A percentile compares a stretch with the other conserved stretches of the same genome.
Evolutionary conservation across 768 basidiomycete genomes (phyloP).

Genomic region (Sporobolomyces pararoseus): DNA sequence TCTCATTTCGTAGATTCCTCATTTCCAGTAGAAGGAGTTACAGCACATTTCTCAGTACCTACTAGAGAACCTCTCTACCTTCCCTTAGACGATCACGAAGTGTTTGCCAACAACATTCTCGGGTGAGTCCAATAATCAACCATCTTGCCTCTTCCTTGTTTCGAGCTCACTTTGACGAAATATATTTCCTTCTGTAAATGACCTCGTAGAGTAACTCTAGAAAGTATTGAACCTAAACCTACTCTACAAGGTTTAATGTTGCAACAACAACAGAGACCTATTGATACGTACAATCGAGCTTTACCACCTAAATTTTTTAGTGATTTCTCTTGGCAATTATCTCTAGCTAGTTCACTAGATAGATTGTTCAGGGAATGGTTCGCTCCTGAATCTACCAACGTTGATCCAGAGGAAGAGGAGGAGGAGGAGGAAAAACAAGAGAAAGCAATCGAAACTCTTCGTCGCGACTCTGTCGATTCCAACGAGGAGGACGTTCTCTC

Average conservation of each 20-base stretch:
- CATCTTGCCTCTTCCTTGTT: background rate
- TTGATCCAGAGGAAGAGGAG: background rate
- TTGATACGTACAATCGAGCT: background rate
- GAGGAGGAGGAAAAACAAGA: background rate
- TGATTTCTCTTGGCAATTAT: slow-evolving; percentile 3
- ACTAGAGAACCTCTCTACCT: slow-evolving; percentile 3
- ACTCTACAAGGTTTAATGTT: no score
- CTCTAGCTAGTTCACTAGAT: slow-evolving; percentile 5
- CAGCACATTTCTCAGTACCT: slow-evolving; percentile 13
- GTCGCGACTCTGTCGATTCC: no score
- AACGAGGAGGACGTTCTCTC: background rate
- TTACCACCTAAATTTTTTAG: background rate
- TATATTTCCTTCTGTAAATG: background rate
- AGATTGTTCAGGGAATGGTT: slow-evolving; percentile 14
- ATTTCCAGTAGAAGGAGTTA: background rate
- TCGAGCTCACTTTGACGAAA: no score
- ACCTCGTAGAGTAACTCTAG: slow-evolving; percentile 10
- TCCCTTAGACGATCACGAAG: slow-evolving; percentile 27
- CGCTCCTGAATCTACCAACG: background rate
- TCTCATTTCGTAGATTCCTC: slow-evolving; percentile 5
- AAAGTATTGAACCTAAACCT: background rate
- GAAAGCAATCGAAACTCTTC: no score
- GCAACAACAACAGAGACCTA: no score
- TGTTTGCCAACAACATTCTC: slow-evolving; percentile 21
- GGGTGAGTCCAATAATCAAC: background rate